Percentiles rank a stretch among this genome's conserved stretches.
These are phyloP conservation scores for Sungouiozyma ichnusensis DNA, from an alignment of 805 yeast genomes.

Conservation along the genomic window DNA sequence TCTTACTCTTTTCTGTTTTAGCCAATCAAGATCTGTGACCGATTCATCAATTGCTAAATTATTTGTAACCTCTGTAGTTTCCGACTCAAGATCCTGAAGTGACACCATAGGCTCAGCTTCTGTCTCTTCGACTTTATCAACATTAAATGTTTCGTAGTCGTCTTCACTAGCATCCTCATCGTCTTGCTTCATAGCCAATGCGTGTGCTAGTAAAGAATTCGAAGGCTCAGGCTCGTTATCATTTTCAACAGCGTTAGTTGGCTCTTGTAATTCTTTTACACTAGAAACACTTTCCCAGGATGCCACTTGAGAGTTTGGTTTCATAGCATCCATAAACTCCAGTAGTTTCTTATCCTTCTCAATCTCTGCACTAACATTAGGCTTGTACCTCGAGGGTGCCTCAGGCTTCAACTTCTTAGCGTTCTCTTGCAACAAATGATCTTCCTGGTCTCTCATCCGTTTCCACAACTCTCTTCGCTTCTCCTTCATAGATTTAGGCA, in stretches of 20 bases:
- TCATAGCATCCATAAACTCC: constrained; percentile 78
- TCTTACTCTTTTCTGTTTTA: constrained; percentile 61
- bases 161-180: constrained; percentile 35
- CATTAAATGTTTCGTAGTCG: constrained; percentile 32
- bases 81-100: constrained; percentile 12
- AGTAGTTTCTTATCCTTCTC: constrained; percentile 54
- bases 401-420: constrained; percentile 31
- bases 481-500: constrained; percentile 55
- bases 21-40: constrained; percentile 80
- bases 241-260: constrained; percentile 16
- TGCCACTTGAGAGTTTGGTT: constrained; percentile 56
- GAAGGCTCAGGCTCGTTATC: constrained; percentile 28
- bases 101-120: constrained; percentile 39
- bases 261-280: constrained; percentile 1
- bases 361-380: constrained; percentile 48
- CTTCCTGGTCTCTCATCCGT: constrained; percentile 39
- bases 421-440: constrained; percentile 34
- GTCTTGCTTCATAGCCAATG: constrained; percentile 29
- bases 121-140: constrained; percentile 11
- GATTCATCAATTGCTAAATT: constrained; percentile 37
- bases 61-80: constrained; percentile 18
- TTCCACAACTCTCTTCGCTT: constrained; percentile 41
- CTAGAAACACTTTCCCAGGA: constrained; percentile 49
- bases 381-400: constrained; percentile 19
- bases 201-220: constrained; percentile 33